Evolutionary conservation across 2,329 filamentous ascomycete species (phyloP).

Genomic region (Colletotrichum incanum): DNA sequence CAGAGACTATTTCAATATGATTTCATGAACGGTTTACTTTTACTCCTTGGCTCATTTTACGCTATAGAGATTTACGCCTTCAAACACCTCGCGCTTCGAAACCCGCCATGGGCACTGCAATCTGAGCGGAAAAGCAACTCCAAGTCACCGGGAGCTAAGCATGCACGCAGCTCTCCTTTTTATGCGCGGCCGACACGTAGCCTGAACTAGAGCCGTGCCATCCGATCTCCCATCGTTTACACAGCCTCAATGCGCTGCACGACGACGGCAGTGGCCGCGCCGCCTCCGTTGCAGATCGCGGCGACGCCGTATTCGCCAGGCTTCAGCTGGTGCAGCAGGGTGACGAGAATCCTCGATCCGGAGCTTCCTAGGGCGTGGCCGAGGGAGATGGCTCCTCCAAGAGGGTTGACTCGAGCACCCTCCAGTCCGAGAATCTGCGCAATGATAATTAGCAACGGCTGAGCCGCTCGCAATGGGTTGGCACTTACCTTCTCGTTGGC

Average conservation of each 20-base stretch:
- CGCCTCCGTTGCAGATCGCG: slow-evolving; percentile 97
- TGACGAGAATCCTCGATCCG: slow-evolving; percentile 90
- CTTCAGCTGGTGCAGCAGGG: slow-evolving; percentile 91
- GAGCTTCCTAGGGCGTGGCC: slow-evolving; percentile 96
- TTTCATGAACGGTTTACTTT: not conserved
- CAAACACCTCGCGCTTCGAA: slow-evolving; percentile 7
- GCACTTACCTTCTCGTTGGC: slow-evolving; percentile 85
- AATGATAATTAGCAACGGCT: slow-evolving; percentile 40
- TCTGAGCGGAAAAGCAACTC: slow-evolving; percentile 20
- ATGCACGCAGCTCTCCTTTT: slow-evolving; percentile 29
- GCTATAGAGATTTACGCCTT: slow-evolving; percentile 20
- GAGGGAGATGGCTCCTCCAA: slow-evolving; percentile 92
- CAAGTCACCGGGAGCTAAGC: slow-evolving; percentile 8
- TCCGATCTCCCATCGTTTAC: slow-evolving; percentile 48
- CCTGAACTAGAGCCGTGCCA: not conserved
- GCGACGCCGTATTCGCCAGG: slow-evolving; percentile 95
- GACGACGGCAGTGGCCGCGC: slow-evolving; percentile 91
- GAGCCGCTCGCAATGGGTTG: not conserved
- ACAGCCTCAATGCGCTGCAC: slow-evolving; percentile 84
- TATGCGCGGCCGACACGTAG: not conserved
- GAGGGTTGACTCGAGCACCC: slow-evolving; percentile 84
- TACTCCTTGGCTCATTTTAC: not conserved
- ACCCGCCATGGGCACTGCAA: not conserved
- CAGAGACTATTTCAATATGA: not conserved
- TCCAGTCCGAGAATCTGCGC: slow-evolving; percentile 83